Base-by-base conservation (phyloP, 1,284 basidiomycete genomes). In the Xanthoconium separans region DNA sequence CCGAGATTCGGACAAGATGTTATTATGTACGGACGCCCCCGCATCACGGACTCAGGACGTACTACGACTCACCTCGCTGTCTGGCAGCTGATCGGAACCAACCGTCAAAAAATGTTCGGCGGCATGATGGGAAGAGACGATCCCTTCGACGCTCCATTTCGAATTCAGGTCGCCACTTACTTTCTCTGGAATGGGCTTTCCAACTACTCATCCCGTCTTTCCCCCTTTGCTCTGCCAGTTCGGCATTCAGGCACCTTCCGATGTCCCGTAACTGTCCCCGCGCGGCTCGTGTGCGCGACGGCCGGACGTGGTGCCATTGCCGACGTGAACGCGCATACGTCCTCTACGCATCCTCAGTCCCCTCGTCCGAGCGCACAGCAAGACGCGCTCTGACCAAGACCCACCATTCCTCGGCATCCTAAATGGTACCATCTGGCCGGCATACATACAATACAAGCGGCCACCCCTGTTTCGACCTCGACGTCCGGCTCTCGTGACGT, bases 1-100 rank as follows among this genome's bases (percentile, higher is more conserved):
- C 42, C 56, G 44, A 57, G 11, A 16, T 9, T 18, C 60, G 63
- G 60, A 7, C 4, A 6, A 27, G 63, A 20, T 27, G 27, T 7
- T 27, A 27, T 27, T 27, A 27, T 27, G 27, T 27, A 27, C 27
- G 27, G 27, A 27, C 27, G 7, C 6, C 27, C 27, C 27, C 27
- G 27, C 27, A 27, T 27, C 27, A 27, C 27, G 27, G 27, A 27
- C 27, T 7, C 27, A 27, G 27, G 27, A 27, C 27, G 27, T 27
- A 27, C 27, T 27, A 27, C 27, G 27, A 27, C 27, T 27, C 27
- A 27, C 27, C 27, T 27, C 27, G 27, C 27, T 24, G 27, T 48
- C 52, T 50, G 50, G 51, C 44, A 43, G 31, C 30, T 39, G 53
- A 52, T 11, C 34, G n/a, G 36, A 31, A 37, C 42, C 4, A 43